A percentile compares a stretch with the other conserved stretches of the same genome.
phyloP scores from a whole-genome alignment of 2,329 filamentous ascomycete species.

The Lasiodiplodia sp. region DNA sequence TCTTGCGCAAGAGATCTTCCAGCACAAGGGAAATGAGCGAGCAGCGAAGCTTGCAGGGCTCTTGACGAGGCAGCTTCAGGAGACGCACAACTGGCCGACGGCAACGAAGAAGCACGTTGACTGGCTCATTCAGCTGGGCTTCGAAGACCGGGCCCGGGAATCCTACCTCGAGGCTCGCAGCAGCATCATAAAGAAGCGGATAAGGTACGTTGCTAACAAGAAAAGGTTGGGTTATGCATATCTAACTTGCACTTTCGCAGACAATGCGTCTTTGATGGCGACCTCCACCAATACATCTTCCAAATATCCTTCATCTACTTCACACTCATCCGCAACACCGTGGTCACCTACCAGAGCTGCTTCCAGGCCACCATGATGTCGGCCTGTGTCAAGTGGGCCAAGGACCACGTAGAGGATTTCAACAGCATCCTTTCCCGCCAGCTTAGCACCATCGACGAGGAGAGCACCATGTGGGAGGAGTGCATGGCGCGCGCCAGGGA shows the following conservation, averaged over 20 bases:
- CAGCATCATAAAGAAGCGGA: slow-evolving; percentile 79
- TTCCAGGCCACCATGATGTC: slow-evolving; percentile 90
- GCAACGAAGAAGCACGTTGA: slow-evolving; percentile 82
- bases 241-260: slow-evolving; percentile 55
- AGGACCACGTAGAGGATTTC: slow-evolving; percentile 90
- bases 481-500: slow-evolving; percentile 84
- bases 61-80: slow-evolving; percentile 77
- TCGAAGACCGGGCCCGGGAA: slow-evolving; percentile 87
- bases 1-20: slow-evolving; percentile 90
- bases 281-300: slow-evolving; percentile 92
- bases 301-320: slow-evolving; percentile 97
- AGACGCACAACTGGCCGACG: slow-evolving; percentile 76
- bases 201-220: slow-evolving; percentile 65
- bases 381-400: slow-evolving; percentile 98
- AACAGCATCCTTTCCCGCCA: slow-evolving; percentile 83
- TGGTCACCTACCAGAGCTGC: slow-evolving; percentile 79
- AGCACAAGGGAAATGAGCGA: slow-evolving; percentile 86
- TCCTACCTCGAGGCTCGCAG: slow-evolving; percentile 83
- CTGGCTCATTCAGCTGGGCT: slow-evolving; percentile 87
- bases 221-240: slow-evolving; percentile 25
- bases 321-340: slow-evolving; percentile 90
- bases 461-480: slow-evolving; percentile 78
- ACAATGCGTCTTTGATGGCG: slow-evolving; percentile 94
- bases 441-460: slow-evolving; percentile 81
- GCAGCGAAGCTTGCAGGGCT: slow-evolving; percentile 78